phyloP scores from a whole-genome alignment of 495 filamentous ascomycete species.

The Hypoxylon trugodes region DNA sequence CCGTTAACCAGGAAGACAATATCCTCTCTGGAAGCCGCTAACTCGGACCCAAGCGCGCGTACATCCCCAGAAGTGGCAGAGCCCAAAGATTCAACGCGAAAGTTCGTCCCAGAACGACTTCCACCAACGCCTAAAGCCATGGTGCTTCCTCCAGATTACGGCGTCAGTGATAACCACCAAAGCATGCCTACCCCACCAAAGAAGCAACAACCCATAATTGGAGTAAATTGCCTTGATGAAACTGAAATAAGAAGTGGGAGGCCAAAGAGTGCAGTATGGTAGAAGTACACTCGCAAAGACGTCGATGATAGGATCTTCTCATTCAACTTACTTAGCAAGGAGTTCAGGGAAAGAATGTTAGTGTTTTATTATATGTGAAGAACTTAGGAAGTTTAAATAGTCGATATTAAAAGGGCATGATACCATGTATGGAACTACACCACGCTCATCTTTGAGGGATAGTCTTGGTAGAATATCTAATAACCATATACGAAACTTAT shows the following conservation, averaged over 20 bases:
- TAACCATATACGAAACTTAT: too few relatives aligned
- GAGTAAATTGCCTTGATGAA: slow-evolving; percentile 15
- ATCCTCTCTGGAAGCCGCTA: neutral
- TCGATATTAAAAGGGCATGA: too few relatives aligned
- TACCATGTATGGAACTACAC: too few relatives aligned
- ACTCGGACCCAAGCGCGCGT: neutral
- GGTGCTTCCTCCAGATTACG: slow-evolving; percentile 29
- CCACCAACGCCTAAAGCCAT: slow-evolving; percentile 37
- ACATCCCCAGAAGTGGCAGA: neutral
- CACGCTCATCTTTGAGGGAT: too few relatives aligned
- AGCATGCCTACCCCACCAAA: slow-evolving; percentile 25
- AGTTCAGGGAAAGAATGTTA: slow-evolving; percentile 8
- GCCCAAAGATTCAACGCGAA: neutral
- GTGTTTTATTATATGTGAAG: slow-evolving; percentile 6
- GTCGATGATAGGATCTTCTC: slow-evolving; percentile 9
- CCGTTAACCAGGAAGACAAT: neutral
- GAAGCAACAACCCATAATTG: slow-evolving; percentile 9
- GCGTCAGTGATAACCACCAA: slow-evolving; percentile 4
- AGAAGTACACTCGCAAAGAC: neutral
- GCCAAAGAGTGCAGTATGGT: slow-evolving; percentile 27
- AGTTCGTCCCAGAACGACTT: slow-evolving; percentile 8
- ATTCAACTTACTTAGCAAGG: slow-evolving; percentile 16
- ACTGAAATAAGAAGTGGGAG: slow-evolving; percentile 2
- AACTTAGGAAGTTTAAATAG: too few relatives aligned
- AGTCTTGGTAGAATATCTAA: too few relatives aligned